Evolutionary conservation across 768 basidiomycete species (phyloP), one percentile per base, ranked within the genome.

Genomic region (Galerina marginata): DNA sequence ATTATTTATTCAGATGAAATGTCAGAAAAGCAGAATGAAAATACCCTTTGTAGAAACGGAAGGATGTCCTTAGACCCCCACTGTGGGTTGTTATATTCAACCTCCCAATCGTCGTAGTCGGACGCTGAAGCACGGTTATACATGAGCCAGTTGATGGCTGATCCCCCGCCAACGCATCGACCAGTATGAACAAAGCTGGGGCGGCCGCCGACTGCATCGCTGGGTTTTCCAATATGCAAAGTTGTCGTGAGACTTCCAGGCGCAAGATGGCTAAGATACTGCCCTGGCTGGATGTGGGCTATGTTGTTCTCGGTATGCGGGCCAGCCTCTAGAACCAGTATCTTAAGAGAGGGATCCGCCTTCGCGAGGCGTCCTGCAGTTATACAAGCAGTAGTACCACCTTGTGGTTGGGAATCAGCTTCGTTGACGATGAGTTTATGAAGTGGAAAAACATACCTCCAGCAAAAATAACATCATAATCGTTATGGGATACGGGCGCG

Each of bases 81-180:
- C 0, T 86, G 87, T 0, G 78, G 69, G 67, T 88, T 88, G 2
- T 74, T 75, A 20, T 82, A 69, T 1, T 74, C 68, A 0, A 50
- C 71, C 62, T 82, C 80, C 88, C 87, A 88, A 52, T 83, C 83
- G 59, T 89, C 84, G 45, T 83, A 88, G 66, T 90, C 88, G 0
- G 86, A 87, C 1, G 83, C 82, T 9, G 83, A 69, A 11, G 84
- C 80, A n/a, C 88, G 81, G 0, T 80, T 82, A 60, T 88, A 88
- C 77, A 83, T 77, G 69, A 79, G 76, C 29, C 86, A 85, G 63
- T 89, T 90, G 14, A 89, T 79, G 55, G 75, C 74, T 0, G 86
- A 87, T 0, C 87, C 87, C 4, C 88, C 89, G 1, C 88, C 88
- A 4, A 90, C 65, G 50, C 78, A 80, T 54, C 81, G 76, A 0